Base-by-base conservation (phyloP, 768 basidiomycete genomes). In the Dendrothele bispora region DNA sequence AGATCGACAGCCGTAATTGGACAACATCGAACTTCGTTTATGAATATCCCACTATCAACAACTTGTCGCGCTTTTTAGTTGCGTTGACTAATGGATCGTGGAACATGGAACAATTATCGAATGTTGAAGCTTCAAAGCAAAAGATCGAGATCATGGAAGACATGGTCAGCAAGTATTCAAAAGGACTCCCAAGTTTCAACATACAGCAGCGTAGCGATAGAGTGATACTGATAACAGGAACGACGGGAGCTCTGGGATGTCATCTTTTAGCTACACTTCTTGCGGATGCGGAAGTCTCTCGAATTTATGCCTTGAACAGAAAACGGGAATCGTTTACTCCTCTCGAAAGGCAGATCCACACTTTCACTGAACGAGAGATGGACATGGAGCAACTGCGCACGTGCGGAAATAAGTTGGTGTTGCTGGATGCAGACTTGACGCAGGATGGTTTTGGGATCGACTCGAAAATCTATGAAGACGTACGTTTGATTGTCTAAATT, bases 231-330 rank as follows among this genome's bases (percentile, higher is more conserved):
- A 47, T 69, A 26, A 69, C 68, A 1, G 67, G 68, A 27, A 61
- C 68, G 1, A 68, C 67, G 3, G 68, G 68, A 6, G 57, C 55
- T 8, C 54, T 69, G 0, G 65, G 68, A 11, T 55, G 62, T 2
- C 48, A 61, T 30, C 39, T 64, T 18, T 55, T 69, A 14, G 48
- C 51, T 0, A 27, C 25, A 2, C 46, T 47, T 10, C 29, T 67
- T 55, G 58, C 27, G 7, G 39, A 29, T 10, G 46, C 38, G 5
- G 28, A 36, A 3, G 58, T 63, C 5, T 22, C 39, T 14, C 51
- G 44, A 18, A 49, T 64, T 2, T 66, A 61, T 37, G 58, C 53
- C 0, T 24, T 63, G 4, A 60, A 64, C 47, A 56, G 63, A n/a
- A n/a, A n/a, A n/a, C n/a, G n/a, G n/a, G n/a, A n/a, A n/a, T n/a